Conservation (phyloP, 2,329 filamentous ascomycete species). For the Claviceps lovelessii region DNA sequence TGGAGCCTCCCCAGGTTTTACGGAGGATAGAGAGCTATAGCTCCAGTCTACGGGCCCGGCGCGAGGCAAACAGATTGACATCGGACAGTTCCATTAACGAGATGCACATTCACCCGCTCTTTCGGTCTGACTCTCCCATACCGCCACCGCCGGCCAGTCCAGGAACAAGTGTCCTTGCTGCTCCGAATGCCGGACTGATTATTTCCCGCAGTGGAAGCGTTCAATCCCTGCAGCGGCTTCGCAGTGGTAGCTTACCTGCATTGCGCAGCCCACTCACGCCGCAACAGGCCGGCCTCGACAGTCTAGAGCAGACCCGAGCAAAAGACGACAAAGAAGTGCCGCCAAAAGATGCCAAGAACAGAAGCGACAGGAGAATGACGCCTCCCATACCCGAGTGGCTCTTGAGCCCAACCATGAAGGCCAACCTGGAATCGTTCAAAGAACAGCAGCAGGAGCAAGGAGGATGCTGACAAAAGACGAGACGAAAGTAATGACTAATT, state of each 20-base stretch:
- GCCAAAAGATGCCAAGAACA: not conserved
- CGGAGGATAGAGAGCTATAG: conserved; percentile 39
- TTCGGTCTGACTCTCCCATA: conserved; percentile 55
- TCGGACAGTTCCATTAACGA: conserved; percentile 30
- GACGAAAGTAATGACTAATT: not conserved
- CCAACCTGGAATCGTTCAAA: conserved; percentile 19
- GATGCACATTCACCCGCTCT: conserved; percentile 63
- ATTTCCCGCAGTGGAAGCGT: conserved; percentile 40
- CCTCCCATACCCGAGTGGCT: conserved; percentile 50
- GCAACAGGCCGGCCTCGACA: conserved; percentile 34
- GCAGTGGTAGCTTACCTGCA: conserved; percentile 39
- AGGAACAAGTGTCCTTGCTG: conserved; percentile 56
- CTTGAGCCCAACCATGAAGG: conserved; percentile 36
- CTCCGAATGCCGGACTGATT: conserved; percentile 52
- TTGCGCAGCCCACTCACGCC: conserved; percentile 31
- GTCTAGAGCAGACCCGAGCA: not conserved
- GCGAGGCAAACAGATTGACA: conserved; percentile 13
- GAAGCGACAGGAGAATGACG: conserved; percentile 33
- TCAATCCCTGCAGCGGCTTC: conserved; percentile 36
- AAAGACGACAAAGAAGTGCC: not conserved
- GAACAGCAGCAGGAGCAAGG: not conserved
- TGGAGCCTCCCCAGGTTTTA: conserved; percentile 32
- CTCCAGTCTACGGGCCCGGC: conserved; percentile 21
- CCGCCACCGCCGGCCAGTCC: conserved; percentile 53
- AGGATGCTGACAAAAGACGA: not conserved